Conservation (phyloP, 441 rosid species). For the Aleurites moluccanus region DNA sequence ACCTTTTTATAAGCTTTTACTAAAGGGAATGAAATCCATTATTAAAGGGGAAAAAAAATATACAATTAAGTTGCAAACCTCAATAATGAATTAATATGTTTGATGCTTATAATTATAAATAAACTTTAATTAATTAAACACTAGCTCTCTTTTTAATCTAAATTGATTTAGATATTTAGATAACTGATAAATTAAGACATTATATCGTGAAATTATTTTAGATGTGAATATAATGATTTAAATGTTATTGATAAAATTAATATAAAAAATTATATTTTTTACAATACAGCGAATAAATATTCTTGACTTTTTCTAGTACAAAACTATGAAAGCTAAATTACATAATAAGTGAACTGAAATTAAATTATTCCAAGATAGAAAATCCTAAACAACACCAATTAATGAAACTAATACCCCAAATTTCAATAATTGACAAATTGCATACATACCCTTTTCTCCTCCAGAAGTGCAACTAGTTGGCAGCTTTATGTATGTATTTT, state of each 20-base stretch:
- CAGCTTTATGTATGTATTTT: slow-evolving; percentile 4
- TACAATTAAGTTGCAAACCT: no score
- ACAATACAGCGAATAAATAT: not conserved
- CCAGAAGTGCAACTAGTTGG: slow-evolving; percentile 18
- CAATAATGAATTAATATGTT: no score
- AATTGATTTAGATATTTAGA: not conserved
- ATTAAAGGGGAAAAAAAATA: no score
- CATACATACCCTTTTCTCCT: slow-evolving; percentile 7
- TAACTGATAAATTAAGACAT: not conserved
- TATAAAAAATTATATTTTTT: not conserved
- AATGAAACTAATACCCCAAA: slow-evolving; percentile 11
- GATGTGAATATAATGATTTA: no score
- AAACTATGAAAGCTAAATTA: slow-evolving; percentile 15
- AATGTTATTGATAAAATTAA: no score
- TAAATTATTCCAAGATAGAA: slow-evolving; percentile 1
- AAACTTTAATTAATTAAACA: not conserved
- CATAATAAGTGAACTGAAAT: not conserved
- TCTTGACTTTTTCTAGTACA: slow-evolving; percentile 12
- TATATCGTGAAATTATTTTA: not conserved
- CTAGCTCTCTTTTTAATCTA: not conserved
- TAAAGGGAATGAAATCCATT: no score
- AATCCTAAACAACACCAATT: slow-evolving; percentile 6
- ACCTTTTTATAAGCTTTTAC: no score
- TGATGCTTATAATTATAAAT: no score
- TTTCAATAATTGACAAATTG: slow-evolving; percentile 18